Evolutionary conservation across 2,329 filamentous ascomycete genomes (phyloP), one percentile per base, ranked within the genome.

Genomic region (Aspergillus versicolor): DNA sequence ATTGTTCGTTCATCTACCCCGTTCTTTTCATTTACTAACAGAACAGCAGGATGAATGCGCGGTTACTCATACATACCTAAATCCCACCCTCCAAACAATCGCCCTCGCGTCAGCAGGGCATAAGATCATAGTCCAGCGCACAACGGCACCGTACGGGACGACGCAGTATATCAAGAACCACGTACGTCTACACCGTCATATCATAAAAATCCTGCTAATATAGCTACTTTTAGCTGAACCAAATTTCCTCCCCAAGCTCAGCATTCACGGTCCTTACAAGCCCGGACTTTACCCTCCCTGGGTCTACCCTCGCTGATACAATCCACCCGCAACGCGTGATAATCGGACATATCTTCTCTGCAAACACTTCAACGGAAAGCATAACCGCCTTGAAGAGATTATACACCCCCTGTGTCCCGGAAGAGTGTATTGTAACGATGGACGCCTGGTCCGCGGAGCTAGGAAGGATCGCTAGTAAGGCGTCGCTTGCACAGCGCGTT

Each of bases 51-150:
- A 59, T 9, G 41, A 53, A 12, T 49, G 32, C 3, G 21, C 48
- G 8, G 19, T 27, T 7, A 51, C 58, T 32, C 46, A 61, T 6
- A 46, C 52, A 0, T 46, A 24, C 9, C 46, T 64, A 1, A 47
- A 63, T 5, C 6, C 48, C 3, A 56, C 58, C 8, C 51, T 65
- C 19, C 59, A 54, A 3, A 41, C 57, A 6, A 66, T 66, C 30
- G 62, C 63, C 5, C 60, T 59, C 34, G 59, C 60, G 0, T 59
- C 60, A 7, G 52, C 48, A 4, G 59, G 59, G 5, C 60, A 64
- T 21, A 66, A 66, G 51, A 62, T 65, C 44, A 58, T 66, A 17
- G 63, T 65, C 3, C 62, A 66, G 15, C 61, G 60, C 19, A 49
- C 56, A 12, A 57, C 61, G 32, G 59, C 62, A 1, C 62, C 63